These are phyloP conservation scores for Cryphonectria nitschkei DNA, from an alignment of 2,329 filamentous ascomycete species.

Conservation along the genomic window DNA sequence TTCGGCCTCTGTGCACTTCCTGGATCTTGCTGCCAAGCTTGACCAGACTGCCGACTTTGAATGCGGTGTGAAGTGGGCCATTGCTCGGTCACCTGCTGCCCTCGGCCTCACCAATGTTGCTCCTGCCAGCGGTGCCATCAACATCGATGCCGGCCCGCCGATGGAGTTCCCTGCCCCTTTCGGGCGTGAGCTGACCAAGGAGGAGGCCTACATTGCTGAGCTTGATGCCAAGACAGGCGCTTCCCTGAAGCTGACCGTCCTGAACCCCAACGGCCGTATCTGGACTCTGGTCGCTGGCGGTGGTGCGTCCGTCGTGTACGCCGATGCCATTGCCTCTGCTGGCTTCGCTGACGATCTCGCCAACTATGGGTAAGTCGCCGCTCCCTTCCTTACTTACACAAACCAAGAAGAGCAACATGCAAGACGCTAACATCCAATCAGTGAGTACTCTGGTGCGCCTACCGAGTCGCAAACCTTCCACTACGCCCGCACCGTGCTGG, in stretches of 20 bases:
- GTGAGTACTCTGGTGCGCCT: constrained; percentile 98
- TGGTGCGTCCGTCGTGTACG: constrained; percentile 99
- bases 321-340: constrained; percentile 94
- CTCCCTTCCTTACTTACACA: neutral
- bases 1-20: constrained; percentile 94
- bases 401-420: neutral
- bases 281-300: constrained; percentile 99
- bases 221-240: constrained; percentile 99
- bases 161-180: constrained; percentile 99
- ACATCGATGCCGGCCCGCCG: constrained; percentile 92
- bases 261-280: constrained; percentile 88
- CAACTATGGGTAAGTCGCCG: constrained; percentile 72
- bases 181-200: constrained; percentile 96
- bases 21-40: constrained; percentile 97
- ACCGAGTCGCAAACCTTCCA: constrained; percentile 99
- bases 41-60: constrained; percentile 99
- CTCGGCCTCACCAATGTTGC: constrained; percentile 77
- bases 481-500: constrained; percentile 95
- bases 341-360: constrained; percentile 95
- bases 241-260: constrained; percentile 95
- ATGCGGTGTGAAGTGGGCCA: constrained; percentile 98
- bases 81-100: constrained; percentile 87
- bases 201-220: constrained; percentile 98
- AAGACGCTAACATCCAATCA: constrained; percentile 17
- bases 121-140: constrained; percentile 74